These are phyloP conservation scores for Pythium coloratum DNA, from an alignment of 352 stramenopile genomes.

Conservation along the genomic window DNA sequence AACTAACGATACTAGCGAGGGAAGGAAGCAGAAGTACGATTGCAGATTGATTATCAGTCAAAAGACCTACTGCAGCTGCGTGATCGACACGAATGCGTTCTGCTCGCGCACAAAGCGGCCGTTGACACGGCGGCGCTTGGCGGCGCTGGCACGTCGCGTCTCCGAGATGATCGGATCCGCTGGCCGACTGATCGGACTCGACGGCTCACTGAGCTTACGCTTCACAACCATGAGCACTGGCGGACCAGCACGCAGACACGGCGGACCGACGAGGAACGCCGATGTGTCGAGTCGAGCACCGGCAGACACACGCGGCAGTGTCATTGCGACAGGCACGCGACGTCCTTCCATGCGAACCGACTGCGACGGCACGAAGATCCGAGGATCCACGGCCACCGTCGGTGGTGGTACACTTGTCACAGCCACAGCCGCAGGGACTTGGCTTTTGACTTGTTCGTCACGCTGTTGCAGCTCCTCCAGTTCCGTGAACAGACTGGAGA, in stretches of 20 bases:
- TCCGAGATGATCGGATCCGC: slow-evolving; percentile 42
- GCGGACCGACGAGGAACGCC: slow-evolving; percentile 36
- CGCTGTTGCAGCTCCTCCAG: slow-evolving; percentile 32
- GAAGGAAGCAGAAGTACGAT: too few species aligned
- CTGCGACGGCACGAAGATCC: slow-evolving; percentile 58
- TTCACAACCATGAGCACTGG: slow-evolving; percentile 41
- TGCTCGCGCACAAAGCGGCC: slow-evolving; percentile 61
- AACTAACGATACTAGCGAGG: background rate
- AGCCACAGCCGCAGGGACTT: background rate
- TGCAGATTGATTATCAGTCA: background rate
- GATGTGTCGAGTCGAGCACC: background rate
- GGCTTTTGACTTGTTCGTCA: background rate
- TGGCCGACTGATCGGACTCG: slow-evolving; percentile 14
- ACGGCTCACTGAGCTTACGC: slow-evolving; percentile 31
- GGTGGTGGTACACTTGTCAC: background rate
- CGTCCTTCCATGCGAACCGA: slow-evolving; percentile 50
- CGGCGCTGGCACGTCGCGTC: slow-evolving; percentile 51
- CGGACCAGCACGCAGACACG: slow-evolving; percentile 13
- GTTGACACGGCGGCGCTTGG: slow-evolving; percentile 67
- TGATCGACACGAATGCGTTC: slow-evolving; percentile 62
- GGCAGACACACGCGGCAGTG: slow-evolving; percentile 7
- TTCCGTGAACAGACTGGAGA: slow-evolving; percentile 46
- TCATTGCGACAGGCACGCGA: background rate
- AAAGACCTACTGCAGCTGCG: slow-evolving; percentile 42
- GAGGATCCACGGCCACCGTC: slow-evolving; percentile 10